Evolutionary conservation across 1,284 basidiomycete species (phyloP), one percentile per base, ranked within the genome.

Genomic region (Peniophora sp.): DNA sequence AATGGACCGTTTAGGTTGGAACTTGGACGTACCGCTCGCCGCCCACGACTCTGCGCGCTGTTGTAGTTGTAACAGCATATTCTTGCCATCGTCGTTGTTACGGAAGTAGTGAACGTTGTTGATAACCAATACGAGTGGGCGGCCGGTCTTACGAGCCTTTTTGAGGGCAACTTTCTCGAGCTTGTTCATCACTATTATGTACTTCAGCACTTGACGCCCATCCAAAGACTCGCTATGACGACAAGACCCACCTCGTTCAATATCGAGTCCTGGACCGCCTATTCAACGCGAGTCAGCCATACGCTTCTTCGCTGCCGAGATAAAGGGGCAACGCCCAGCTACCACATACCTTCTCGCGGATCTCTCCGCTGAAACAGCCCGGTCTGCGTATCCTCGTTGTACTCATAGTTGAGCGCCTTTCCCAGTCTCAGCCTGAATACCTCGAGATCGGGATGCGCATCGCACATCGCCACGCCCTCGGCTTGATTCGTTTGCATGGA

Each of bases 31-130:
- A 87, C 89, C 75, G 65, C 83, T 81, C 11, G 86, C 85, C 1
- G 87, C 83, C 90, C 92, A 94, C 10, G 82, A 70, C 63, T 93
- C 91, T 3, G 89, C 91, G 45, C 83, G 77, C 60, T 90, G 88
- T 62, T 93, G 92, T 15, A 93, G 73, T 62, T 92, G 89, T 55
- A 92, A 70, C 9, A 95, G 68, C 65, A 93, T 76, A 27, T 85
- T 79, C 53, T 76, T 74, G 0, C 90, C 91, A 23, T 81, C 82
- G n/a, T 86, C 84, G 54, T 89, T 80, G 57, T 91, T 88, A 43
- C 84, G 80, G 67, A 92, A 85, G 57, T 81, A 79, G 56, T 93
- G 91, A 2, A 92, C 67, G 56, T 85, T 85, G 62, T 84, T 92
- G 59, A 94, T 72, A 42, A 92, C 79, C 36, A 94, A 67, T 1